These are phyloP conservation scores for Pestalotiopsis sp. DNA, from an alignment of 2,329 filamentous ascomycete species.

Conservation along the genomic window DNA sequence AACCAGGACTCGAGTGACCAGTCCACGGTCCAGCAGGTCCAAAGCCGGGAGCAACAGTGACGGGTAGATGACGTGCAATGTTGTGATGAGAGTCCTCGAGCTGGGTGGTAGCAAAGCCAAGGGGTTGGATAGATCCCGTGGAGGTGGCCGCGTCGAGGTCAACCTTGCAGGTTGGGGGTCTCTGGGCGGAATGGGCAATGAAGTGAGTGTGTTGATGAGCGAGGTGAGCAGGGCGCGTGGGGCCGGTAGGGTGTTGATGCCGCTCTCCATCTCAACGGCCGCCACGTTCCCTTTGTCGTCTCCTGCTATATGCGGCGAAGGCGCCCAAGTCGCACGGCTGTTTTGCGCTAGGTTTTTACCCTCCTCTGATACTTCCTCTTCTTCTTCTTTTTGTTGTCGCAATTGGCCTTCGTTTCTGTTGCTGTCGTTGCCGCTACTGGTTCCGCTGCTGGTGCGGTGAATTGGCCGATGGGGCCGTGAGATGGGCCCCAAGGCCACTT, in stretches of 20 bases:
- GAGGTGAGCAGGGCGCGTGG: slow-evolving; percentile 49
- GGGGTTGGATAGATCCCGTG: slow-evolving; percentile 29
- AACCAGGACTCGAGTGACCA: slow-evolving; percentile 62
- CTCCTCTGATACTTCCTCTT: background rate
- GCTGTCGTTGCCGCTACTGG: background rate
- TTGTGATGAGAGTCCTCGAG: slow-evolving; percentile 66
- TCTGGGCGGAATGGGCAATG: slow-evolving; percentile 24
- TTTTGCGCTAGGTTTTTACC: background rate
- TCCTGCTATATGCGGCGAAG: background rate
- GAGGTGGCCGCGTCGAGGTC: background rate
- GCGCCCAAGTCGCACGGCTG: background rate
- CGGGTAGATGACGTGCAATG: slow-evolving; percentile 84
- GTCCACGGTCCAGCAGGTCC: slow-evolving; percentile 79
- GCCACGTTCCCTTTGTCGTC: background rate
- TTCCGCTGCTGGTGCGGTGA: background rate
- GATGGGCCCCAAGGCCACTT: no score
- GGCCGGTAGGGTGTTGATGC: slow-evolving; percentile 36
- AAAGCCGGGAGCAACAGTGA: slow-evolving; percentile 80
- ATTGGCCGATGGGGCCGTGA: background rate
- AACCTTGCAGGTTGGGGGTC: slow-evolving; percentile 15
- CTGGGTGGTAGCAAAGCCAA: slow-evolving; percentile 37
- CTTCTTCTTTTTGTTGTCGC: background rate
- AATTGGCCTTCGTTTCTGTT: background rate
- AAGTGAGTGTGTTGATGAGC: slow-evolving; percentile 46
- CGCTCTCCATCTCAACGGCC: slow-evolving; percentile 7